Evolutionary conservation across 495 filamentous ascomycete species (phyloP).

Genomic region (Neurospora sp.): DNA sequence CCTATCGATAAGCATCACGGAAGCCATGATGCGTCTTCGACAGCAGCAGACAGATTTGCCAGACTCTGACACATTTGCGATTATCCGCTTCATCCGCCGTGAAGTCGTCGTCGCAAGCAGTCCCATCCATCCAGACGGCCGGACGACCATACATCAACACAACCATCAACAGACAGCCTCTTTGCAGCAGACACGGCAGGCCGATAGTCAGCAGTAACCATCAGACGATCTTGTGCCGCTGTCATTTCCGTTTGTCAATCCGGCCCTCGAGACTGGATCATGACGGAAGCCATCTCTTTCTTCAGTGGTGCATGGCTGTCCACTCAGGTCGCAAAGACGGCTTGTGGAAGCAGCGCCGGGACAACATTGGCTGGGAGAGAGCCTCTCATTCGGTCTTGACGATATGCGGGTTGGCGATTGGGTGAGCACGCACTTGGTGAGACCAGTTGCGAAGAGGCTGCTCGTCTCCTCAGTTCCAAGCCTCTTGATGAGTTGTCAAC

Average conservation of each 20-base stretch:
- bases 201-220: not conserved
- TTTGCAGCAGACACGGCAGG: not conserved
- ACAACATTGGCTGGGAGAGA: not conserved
- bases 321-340: constrained; percentile 2
- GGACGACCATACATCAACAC: not conserved
- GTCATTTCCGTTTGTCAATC: not conserved
- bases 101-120: not conserved
- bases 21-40: not conserved
- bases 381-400: not conserved
- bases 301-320: constrained; percentile 3
- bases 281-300: not conserved
- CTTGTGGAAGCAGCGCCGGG: not conserved
- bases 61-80: not conserved
- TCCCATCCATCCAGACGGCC: not conserved
- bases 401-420: not conserved
- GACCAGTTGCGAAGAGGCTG: not conserved
- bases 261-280: not conserved
- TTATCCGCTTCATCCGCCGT: not conserved
- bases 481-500: not conserved
- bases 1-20: not conserved
- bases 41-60: not conserved
- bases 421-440: not conserved
- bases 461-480: not conserved
- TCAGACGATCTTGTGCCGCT: not conserved
- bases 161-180: not conserved